phyloP scores from a whole-genome alignment of 441 rosid genomes.

The Dalechampia spathulata region DNA sequence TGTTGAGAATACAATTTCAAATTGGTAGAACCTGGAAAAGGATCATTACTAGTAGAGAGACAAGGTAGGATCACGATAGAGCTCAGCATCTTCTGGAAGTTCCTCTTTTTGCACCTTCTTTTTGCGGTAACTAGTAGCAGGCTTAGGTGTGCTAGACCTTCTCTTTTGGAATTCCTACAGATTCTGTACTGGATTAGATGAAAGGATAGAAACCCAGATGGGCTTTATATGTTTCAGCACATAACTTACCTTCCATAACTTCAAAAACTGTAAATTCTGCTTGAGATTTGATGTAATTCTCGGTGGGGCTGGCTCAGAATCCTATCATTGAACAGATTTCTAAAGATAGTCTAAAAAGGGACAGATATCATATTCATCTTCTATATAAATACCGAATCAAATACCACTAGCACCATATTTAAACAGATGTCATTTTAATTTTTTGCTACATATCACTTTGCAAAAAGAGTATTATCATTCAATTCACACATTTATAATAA shows the following conservation, averaged over 20 bases:
- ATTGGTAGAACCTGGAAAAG: constrained; percentile 18
- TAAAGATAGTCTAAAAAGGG: constrained; percentile 5
- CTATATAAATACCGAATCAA: too few species aligned
- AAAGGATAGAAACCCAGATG: background rate
- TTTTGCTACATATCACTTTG: too few species aligned
- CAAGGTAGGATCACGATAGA: constrained; percentile 64
- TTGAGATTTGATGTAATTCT: constrained; percentile 89
- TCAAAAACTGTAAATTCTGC: constrained; percentile 75
- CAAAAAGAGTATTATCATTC: too few species aligned
- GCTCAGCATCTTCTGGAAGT: constrained; percentile 50
- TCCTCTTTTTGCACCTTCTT: constrained; percentile 71
- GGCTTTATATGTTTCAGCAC: background rate
- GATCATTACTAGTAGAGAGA: constrained; percentile 70
- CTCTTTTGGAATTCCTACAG: constrained; percentile 60
- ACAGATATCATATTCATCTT: background rate
- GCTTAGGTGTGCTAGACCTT: constrained; percentile 50
- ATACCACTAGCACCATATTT: too few species aligned
- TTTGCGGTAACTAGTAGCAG: constrained; percentile 82
- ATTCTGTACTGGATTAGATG: constrained; percentile 8
- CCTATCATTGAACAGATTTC: constrained; percentile 32
- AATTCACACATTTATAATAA: too few species aligned
- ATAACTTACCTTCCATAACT: constrained; percentile 61
- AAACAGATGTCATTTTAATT: too few species aligned
- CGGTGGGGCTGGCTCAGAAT: constrained; percentile 53
- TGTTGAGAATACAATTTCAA: constrained; percentile 6